These are phyloP conservation scores for Polysphondylium violaceum DNA, from an alignment of 78 protist species.

Conservation along the genomic window DNA sequence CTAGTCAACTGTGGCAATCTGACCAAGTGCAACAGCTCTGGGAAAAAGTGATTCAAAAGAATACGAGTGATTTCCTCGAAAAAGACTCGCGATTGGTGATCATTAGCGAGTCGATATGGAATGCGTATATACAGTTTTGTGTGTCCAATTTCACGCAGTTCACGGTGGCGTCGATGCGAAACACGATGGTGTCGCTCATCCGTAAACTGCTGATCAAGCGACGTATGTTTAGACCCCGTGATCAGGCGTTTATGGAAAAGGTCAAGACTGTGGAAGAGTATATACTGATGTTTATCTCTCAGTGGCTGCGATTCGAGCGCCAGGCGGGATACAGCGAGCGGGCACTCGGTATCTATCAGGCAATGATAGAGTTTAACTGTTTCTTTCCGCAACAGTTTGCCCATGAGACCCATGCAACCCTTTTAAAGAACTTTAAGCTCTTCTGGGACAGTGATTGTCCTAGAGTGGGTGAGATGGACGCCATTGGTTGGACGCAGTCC, in stretches of 20 bases:
- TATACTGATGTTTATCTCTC: slow-evolving; percentile 16
- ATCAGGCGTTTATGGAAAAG: not conserved
- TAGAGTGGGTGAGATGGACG: slow-evolving; percentile 41
- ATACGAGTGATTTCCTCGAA: not conserved
- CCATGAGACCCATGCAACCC: not conserved
- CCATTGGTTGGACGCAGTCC: slow-evolving; percentile 46
- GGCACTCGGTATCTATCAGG: slow-evolving; percentile 47
- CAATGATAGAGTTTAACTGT: slow-evolving; percentile 63
- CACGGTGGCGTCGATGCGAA: slow-evolving; percentile 6
- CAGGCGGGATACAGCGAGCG: slow-evolving; percentile 68
- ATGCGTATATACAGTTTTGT: slow-evolving; percentile 32
- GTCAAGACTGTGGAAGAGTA: slow-evolving; percentile 23
- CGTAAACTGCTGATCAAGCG: slow-evolving; percentile 13
- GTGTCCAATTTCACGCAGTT: slow-evolving; percentile 34
- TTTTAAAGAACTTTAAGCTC: slow-evolving; percentile 5
- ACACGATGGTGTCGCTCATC: not conserved
- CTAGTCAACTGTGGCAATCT: slow-evolving; percentile 39
- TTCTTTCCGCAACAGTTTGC: slow-evolving; percentile 24
- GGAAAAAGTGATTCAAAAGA: not conserved
- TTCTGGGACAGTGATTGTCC: slow-evolving; percentile 40
- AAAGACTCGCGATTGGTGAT: not conserved
- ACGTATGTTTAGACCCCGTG: slow-evolving; percentile 10
- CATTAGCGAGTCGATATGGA: slow-evolving; percentile 34
- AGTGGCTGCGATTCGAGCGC: slow-evolving; percentile 13
- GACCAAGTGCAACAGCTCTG: slow-evolving; percentile 36